Evolutionary conservation across 2,329 filamentous ascomycete species (phyloP).

Genomic region (Penicillium sp.): DNA sequence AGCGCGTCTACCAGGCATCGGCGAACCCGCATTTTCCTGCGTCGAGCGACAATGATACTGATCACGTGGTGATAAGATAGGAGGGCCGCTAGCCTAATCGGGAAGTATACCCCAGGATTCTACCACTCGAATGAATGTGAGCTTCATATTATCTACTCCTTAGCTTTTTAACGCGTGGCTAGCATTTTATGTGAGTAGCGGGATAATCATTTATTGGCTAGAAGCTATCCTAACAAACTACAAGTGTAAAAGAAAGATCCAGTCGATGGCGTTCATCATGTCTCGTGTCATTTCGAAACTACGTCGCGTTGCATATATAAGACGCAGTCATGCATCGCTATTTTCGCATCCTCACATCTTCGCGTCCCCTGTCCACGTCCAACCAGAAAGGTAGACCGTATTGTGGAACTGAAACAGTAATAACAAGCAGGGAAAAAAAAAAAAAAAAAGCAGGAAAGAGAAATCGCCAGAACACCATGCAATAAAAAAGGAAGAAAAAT

Average conservation of each 20-base stretch:
- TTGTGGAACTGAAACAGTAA: conserved; percentile 12
- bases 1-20: conserved; percentile 25
- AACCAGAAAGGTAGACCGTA: not conserved
- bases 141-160: not conserved
- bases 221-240: not conserved
- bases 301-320: conserved; percentile 6
- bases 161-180: not conserved
- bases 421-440: conserved; percentile 11
- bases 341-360: conserved; percentile 4
- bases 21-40: conserved; percentile 19
- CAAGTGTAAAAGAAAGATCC: too few species aligned
- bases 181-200: not conserved
- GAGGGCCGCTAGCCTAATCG: not conserved
- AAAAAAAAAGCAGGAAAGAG: conserved; percentile 14
- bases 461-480: conserved; percentile 28
- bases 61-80: conserved; percentile 28
- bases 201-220: not conserved
- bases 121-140: not conserved
- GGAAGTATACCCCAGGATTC: conserved; percentile 1
- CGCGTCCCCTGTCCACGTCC: conserved; percentile 1
- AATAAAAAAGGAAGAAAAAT: conserved; percentile 8
- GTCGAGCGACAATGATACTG: conserved; percentile 1
- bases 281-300: conserved; percentile 10
- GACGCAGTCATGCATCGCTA: conserved; percentile 12
- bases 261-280: conserved; percentile 7